Conservation (phyloP, 139 green algal species). For the Auxenochlorella pyrenoidosa region DNA sequence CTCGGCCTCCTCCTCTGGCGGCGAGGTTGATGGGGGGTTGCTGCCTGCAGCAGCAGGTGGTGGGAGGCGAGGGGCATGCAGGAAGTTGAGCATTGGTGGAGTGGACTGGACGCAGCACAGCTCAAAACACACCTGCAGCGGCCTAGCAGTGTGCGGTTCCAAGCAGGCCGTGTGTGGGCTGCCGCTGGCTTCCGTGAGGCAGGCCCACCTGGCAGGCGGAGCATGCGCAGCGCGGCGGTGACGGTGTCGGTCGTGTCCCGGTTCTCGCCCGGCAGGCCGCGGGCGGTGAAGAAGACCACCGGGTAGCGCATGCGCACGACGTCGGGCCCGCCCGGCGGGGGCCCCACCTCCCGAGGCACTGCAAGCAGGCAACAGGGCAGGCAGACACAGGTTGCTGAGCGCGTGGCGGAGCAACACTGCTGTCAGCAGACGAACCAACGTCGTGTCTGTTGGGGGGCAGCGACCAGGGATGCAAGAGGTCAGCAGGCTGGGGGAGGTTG, state of each 20-base stretch:
- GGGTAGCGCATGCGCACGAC: conserved; percentile 76
- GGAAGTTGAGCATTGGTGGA: not conserved
- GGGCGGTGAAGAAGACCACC: conserved; percentile 90
- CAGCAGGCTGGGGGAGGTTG: too few relatives aligned
- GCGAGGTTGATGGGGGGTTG: not conserved
- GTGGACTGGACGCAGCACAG: too few relatives aligned
- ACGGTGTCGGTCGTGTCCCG: conserved; percentile 24
- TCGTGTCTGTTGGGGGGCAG: too few relatives aligned
- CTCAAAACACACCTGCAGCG: not conserved
- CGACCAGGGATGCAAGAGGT: too few relatives aligned
- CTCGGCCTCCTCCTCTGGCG: conserved; percentile 81
- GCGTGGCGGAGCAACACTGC: not conserved
- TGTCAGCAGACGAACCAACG: not conserved
- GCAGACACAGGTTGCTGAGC: not conserved
- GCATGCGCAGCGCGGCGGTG: conserved; percentile 4
- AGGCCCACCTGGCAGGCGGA: conserved; percentile 3
- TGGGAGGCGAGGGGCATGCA: not conserved
- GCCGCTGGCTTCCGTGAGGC: not conserved
- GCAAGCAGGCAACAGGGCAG: not conserved
- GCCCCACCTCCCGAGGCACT: conserved; percentile 85
- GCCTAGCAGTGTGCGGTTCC: too few relatives aligned
- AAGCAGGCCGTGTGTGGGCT: too few relatives aligned
- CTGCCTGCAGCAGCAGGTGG: not conserved
- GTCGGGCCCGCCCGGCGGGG: conserved; percentile 65
- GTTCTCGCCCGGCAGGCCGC: conserved; percentile 86